phyloP scores from a whole-genome alignment of 176 grass and related monocot genomes.

The sorghum (Sorghum bicolor) region Sorghum_bicolor_NCBIv3 NC_012870.2:30100001-30100500 shows the following conservation, averaged over 20 bases:
- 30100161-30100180: too few species aligned
- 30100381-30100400: background rate
- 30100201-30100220: too few species aligned
- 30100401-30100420: background rate
- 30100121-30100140: too few species aligned
- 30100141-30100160: too few species aligned
- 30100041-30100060: too few species aligned
- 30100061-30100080: too few species aligned
- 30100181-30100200: too few species aligned
- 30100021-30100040: too few species aligned
- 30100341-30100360: background rate
- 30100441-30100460: slow-evolving; percentile 10
- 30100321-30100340: background rate
- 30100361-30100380: background rate
- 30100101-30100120: too few species aligned
- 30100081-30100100: too few species aligned
- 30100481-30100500: background rate
- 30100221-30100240: background rate
- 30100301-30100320: background rate
- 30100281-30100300: background rate
- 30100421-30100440: slow-evolving; percentile 41
- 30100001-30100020: too few species aligned
- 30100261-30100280: background rate
- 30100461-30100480: background rate
- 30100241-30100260: background rate